Evolutionary conservation across 139 green algal genomes (phyloP), one percentile per base, ranked within the genome.

Genomic region (Pedinophyceae sp.): DNA sequence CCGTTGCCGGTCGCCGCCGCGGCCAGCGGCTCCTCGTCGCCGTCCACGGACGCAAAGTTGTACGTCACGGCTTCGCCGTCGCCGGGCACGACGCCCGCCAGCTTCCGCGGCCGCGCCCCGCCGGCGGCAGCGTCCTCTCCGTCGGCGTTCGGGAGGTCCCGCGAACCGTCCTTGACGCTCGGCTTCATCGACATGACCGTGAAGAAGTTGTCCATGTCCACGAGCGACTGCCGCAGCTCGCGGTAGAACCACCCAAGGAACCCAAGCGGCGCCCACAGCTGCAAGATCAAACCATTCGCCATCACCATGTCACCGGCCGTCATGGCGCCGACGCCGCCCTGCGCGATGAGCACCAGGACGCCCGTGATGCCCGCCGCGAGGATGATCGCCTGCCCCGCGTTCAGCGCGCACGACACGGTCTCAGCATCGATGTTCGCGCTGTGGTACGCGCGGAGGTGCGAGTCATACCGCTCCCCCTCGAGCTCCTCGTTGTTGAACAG

Each of bases 161-260:
- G 20, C 20, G n/a, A 54, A 23, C 83, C 84, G 34, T 88, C 80
- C 41, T 52, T 43, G 16, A 93, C 61, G 15, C 49, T 58, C 19
- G 64, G 66, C 0, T 70, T 45, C 0, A 78, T 89, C 24, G 53
- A 56, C 23, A 97, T 74, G 57, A 96, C 83, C 2, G 71, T 48
- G 48, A 95, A 86, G 62, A 97, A 87, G 29, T 86, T 77, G 55
- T 94, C 84, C 77, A 96, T 93, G 68, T 97, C 89, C 20, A 96
- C 84, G 45, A 97, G 72, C 0, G 68, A 80, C 58, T 83, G 72
- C 4, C 86, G 59, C 10, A 52, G 46, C 20, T 25, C 20, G 6
- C 46, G 20, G 54, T 67, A 74, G 57, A 88, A 93, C 75, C 79
- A 93, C 27, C 84, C 84, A 38, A 94, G 65, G 57, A 88, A 94